A percentile compares a stretch with the other conserved stretches of the same genome.
phyloP scores from a whole-genome alignment of 2,329 filamentous ascomycete genomes.

The Rhinocladiella mackenziei region DNA sequence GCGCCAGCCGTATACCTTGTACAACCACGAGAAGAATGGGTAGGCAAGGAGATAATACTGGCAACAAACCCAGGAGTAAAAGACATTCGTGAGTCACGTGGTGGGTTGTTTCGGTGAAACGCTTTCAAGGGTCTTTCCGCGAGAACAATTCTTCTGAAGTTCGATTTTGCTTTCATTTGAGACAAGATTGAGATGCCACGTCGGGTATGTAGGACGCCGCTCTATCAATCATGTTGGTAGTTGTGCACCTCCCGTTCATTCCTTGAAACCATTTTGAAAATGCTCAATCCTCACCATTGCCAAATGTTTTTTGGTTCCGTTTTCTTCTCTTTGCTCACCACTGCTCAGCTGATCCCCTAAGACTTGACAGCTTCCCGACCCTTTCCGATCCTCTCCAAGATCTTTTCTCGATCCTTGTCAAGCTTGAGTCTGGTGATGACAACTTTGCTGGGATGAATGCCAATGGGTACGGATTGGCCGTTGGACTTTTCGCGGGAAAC shows the following conservation, averaged over 20 bases:
- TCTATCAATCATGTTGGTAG: constrained; percentile 13
- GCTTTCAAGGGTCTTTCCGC: too few relatives aligned
- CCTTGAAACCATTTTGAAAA: constrained; percentile 4
- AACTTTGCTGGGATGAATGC: constrained; percentile 93
- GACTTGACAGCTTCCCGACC: constrained; percentile 42
- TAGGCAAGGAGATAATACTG: constrained; percentile 84
- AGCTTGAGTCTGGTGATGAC: constrained; percentile 99
- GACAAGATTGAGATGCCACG: constrained; percentile 16
- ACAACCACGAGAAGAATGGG: constrained; percentile 57
- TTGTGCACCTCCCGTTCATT: not conserved
- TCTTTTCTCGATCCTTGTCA: constrained; percentile 51
- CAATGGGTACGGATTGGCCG: constrained; percentile 90
- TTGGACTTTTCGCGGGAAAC: constrained; percentile 96
- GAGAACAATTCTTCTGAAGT: not conserved
- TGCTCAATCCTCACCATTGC: constrained; percentile 1
- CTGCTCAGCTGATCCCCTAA: constrained; percentile 12
- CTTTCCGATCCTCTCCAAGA: constrained; percentile 46
- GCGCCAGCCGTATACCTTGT: constrained; percentile 92
- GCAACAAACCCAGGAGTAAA: constrained; percentile 45
- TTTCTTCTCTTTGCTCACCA: constrained; percentile 7
- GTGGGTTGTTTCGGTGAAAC: too few relatives aligned
- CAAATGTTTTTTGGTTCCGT: not conserved
- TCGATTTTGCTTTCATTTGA: constrained; percentile 16
- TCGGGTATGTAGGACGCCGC: constrained; percentile 19
- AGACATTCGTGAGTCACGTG: not conserved